Evolutionary conservation across 768 basidiomycete genomes (phyloP).

Genomic region (Kwoniella pini): DNA sequence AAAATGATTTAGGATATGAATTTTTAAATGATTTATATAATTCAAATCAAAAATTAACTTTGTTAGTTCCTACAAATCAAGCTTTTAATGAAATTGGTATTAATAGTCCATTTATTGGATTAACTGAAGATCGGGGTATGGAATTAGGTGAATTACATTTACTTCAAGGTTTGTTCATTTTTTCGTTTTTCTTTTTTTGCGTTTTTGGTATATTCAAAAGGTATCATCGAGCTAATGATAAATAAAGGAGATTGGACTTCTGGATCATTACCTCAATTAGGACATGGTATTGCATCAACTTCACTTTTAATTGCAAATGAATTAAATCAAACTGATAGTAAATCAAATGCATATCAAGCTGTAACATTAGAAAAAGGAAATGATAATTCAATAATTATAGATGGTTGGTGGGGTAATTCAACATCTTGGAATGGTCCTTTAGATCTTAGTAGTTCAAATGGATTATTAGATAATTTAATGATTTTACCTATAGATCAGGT

Average conservation of each 20-base stretch:
- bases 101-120: constrained; percentile 23
- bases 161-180: constrained; percentile 19
- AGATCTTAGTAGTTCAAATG: constrained; percentile 6
- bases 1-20: constrained; percentile 34
- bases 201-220: not conserved
- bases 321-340: not conserved
- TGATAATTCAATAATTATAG: constrained; percentile 11
- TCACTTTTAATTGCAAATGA: constrained; percentile 3
- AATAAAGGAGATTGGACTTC: constrained; percentile 4
- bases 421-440: constrained; percentile 33
- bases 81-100: constrained; percentile 37
- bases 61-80: constrained; percentile 42
- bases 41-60: constrained; percentile 16
- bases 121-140: constrained; percentile 13
- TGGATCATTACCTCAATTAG: not conserved
- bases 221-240: not conserved
- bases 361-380: constrained; percentile 21
- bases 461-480: constrained; percentile 27
- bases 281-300: constrained; percentile 5
- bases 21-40: constrained; percentile 24
- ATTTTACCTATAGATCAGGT: constrained; percentile 44
- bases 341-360: constrained; percentile 21
- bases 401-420: constrained; percentile 27
- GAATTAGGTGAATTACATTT: constrained; percentile 33
- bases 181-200: not conserved